These are phyloP conservation scores for Mucor velutinosus DNA, from an alignment of 371 early-diverging fungal species.

Conservation along the genomic window DNA sequence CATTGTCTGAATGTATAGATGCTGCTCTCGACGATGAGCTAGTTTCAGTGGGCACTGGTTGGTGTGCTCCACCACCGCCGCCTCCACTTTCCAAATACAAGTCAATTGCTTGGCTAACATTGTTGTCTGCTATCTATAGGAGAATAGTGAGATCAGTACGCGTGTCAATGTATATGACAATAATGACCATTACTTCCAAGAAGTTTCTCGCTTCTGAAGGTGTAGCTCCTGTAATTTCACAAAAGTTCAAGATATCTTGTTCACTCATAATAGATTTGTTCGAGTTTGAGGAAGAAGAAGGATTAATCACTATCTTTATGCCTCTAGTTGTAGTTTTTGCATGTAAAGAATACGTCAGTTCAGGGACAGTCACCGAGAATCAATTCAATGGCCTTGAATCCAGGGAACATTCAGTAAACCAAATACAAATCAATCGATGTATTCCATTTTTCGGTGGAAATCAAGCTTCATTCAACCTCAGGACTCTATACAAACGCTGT, in stretches of 20 bases:
- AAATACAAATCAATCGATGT: no score
- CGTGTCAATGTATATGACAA: no score
- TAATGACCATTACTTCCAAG: slow-evolving; percentile 31
- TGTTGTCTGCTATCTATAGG: slow-evolving; percentile 45
- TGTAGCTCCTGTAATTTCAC: slow-evolving; percentile 44
- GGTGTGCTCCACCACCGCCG: slow-evolving; percentile 3
- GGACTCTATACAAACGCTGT: no score
- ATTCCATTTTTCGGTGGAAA: no score
- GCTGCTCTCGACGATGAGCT: slow-evolving; percentile 6
- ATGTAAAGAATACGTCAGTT: slow-evolving; percentile 1
- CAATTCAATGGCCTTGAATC: no score
- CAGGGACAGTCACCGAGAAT: slow-evolving; percentile 1
- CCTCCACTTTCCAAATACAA: slow-evolving; percentile 44
- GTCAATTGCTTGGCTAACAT: slow-evolving; percentile 44
- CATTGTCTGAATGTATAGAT: slow-evolving; percentile 6
- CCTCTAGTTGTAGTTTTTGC: neutral
- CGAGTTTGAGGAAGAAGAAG: neutral
- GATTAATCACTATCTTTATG: neutral
- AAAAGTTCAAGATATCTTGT: slow-evolving; percentile 38
- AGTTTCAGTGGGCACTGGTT: neutral
- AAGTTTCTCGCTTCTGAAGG: slow-evolving; percentile 40
- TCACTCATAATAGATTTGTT: slow-evolving; percentile 27
- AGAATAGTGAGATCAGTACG: neutral
- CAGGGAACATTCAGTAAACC: no score
- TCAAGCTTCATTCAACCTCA: no score